Base-by-base conservation (phyloP, 2,329 filamentous ascomycete genomes). In the Didymella lethalis region DNA sequence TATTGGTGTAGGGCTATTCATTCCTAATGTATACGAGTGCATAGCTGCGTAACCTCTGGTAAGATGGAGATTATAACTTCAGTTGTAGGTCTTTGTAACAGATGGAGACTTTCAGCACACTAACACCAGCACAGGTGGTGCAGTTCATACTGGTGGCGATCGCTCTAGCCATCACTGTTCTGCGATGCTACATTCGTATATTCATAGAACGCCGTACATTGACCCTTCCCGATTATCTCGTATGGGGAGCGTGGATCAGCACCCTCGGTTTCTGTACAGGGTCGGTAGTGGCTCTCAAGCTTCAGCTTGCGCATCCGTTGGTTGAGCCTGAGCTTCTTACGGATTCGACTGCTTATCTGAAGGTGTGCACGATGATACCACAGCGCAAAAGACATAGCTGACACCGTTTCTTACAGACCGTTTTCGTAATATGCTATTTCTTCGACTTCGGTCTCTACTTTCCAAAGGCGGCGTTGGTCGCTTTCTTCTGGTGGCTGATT, bases 401-500 rank as follows among this genome's bases (percentile, higher is more conserved):
- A 58, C 28, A 12, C n/a, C 10, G 4, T 26, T 23, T 14, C 3
- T 31, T 20, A 26, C 38, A 69, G 66, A 63, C 63, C 7, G 67
- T 70, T 4, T 70, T 63, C 38, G 44, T 61, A 20, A 60, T 67
- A 20, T 54, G 52, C 18, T 70, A 61, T 44, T 62, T 69, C 31
- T 69, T 70, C 49, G 64, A 70, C n/a, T 52, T 66, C 6, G 65
- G 65, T 10, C 40, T 70, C 25, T 70, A 65, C 36, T 64, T 69
- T 5, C 67, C 66, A 18, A 70, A 69, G 40, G 59, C 48, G 2
- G 65, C 67, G 3, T 47, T 70, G 3, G 54, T 67, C 5, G 58
- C 67, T 1, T 70, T 70, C 47, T 70, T 65, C 49, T 67, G 65
- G 66, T 70, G 67, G 67, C 45, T 70, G 34, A 64, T 70, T n/a